Evolutionary conservation across 345 rosid genomes (phyloP).

Genomic region (Clarkia xantiana): DNA sequence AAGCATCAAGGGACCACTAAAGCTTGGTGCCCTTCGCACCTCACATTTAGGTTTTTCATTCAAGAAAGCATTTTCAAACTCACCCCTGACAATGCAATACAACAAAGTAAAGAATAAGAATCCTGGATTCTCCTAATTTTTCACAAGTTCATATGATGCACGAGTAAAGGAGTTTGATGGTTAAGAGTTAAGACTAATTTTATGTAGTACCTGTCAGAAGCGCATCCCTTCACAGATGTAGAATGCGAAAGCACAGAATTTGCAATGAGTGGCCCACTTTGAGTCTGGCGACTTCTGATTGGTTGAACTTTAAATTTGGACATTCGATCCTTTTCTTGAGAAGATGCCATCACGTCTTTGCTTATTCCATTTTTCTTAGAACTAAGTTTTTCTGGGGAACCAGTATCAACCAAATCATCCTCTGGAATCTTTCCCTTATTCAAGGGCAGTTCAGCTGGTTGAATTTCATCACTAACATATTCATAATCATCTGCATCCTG

Average conservation of each 20-base stretch:
- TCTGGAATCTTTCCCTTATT: slow-evolving; percentile 33
- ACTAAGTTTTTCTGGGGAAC: slow-evolving; percentile 21
- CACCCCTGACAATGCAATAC: slow-evolving; percentile 31
- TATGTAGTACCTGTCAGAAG: slow-evolving; percentile 47
- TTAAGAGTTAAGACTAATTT: not conserved
- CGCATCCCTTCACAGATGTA: slow-evolving; percentile 36
- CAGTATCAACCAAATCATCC: slow-evolving; percentile 28
- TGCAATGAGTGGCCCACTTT: slow-evolving; percentile 78
- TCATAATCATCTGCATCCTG: slow-evolving; percentile 17
- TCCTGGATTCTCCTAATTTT: too few relatives aligned
- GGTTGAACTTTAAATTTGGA: slow-evolving; percentile 27
- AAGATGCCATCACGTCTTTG: slow-evolving; percentile 32
- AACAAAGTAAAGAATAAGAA: too few relatives aligned
- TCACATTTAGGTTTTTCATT: slow-evolving; percentile 30
- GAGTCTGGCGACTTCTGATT: slow-evolving; percentile 56
- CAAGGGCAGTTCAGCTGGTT: too few relatives aligned
- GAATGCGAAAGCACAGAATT: slow-evolving; percentile 40
- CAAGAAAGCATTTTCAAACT: slow-evolving; percentile 35
- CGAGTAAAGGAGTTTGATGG: slow-evolving; percentile 2
- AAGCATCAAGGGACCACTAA: slow-evolving; percentile 95
- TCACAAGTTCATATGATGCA: too few relatives aligned
- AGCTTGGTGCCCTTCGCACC: slow-evolving; percentile 63
- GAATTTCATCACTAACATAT: too few relatives aligned
- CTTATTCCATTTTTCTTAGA: slow-evolving; percentile 26
- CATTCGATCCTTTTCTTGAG: slow-evolving; percentile 37